Evolutionary conservation across 2,329 filamentous ascomycete genomes (phyloP).

Genomic region (Sclerotinia sclerotiorum): DNA sequence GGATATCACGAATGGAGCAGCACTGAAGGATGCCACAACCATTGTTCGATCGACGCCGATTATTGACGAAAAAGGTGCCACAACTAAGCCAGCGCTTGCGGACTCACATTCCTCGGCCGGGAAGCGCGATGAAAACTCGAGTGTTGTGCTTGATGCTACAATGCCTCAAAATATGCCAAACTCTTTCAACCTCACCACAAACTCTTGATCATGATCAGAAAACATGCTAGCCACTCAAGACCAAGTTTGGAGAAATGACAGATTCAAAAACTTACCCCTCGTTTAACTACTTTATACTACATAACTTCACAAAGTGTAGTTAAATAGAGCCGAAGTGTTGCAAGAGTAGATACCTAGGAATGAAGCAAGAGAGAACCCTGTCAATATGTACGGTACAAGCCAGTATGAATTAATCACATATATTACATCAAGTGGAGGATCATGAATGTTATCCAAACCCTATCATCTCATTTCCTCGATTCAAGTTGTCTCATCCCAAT

Average conservation of each 20-base stretch:
- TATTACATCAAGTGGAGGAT: not conserved
- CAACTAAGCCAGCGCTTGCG: not conserved
- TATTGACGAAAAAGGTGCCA: not conserved
- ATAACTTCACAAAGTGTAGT: not conserved
- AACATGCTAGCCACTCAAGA: not conserved
- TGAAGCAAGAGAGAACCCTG: not conserved
- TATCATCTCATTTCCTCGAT: not conserved
- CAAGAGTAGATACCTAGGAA: not conserved
- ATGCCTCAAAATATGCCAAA: conserved; percentile 20
- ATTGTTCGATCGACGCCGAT: conserved; percentile 3
- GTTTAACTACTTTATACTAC: not conserved
- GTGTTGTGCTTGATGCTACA: not conserved
- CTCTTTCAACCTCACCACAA: not conserved
- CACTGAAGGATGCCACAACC: not conserved
- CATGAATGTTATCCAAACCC: not conserved
- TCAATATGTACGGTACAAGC: not conserved
- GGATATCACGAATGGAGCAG: conserved; percentile 1
- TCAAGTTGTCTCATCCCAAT: not conserved
- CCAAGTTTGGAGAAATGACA: not conserved
- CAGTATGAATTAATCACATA: not conserved
- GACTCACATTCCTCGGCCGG: not conserved
- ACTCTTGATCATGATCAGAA: not conserved
- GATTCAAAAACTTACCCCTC: not conserved
- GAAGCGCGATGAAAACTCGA: not conserved
- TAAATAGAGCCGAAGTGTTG: not conserved